Evolutionary conservation across 257 asterid genomes (phyloP), one percentile per base, ranked within the genome.

Genomic region (Solanum ossicruentum): DNA sequence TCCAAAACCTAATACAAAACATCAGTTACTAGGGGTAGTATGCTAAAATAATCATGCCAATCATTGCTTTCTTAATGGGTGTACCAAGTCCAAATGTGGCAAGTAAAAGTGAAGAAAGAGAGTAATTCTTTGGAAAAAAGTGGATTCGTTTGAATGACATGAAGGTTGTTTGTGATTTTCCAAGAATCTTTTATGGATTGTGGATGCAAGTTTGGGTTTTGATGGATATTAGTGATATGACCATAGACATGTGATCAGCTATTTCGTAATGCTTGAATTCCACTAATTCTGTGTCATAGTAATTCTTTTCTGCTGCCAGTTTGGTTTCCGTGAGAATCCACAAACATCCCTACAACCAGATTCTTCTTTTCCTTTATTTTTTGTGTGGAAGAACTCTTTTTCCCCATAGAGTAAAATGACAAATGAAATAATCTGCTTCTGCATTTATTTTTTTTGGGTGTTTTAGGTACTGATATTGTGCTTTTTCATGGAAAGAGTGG

Each of bases 401-500:
- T 52, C 13, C 56, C 69, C 39, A 26, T 11, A 17, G 32, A 60
- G 81, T 51, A 55, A 83, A 83, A 39, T 69, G 67, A 69, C 75
- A 36, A 21, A 5, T 17, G 43, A 69, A 45, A 28, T 85, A 55
- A 58, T 54, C 49, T 70, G 21, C 79, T 79, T 28, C n/a, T 75
- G 85, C 58, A 58, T 49, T 28, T 36, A 36, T 4, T 36, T 4
- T 5, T 36, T 47, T 87, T 57, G 86, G 45, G 54, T 83, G 88
- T 87, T 66, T 80, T 91, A 97, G 99, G 99, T 86, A 97, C 99
- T 85, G 99, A 95, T 87, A 91, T 97, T 45, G 88, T 88, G 83
- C 92, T 97, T 86, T 95, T 98, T 95, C 98, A 97, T 83, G 99
- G 97, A 80, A 97, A 87, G 89, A 89, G 93, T 84, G 99, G 99